phyloP scores from a whole-genome alignment of 495 filamentous ascomycete genomes.

The Neurospora sp. region DNA sequence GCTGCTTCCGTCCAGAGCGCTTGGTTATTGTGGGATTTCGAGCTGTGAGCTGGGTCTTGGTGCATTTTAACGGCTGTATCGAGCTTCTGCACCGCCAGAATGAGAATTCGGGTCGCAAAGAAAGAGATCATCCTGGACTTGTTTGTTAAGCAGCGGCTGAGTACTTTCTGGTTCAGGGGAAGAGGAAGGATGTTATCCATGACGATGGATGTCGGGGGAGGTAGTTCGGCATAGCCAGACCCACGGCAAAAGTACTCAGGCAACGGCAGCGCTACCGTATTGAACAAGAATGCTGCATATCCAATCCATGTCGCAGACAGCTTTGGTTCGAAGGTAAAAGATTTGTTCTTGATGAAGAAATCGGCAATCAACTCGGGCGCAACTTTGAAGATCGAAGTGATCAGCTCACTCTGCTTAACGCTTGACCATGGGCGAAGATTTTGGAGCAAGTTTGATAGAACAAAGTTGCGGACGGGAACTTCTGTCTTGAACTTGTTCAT shows the following conservation, averaged over 20 bases:
- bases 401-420: conserved; percentile 67
- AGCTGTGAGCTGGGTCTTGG: conserved; percentile 30
- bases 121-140: conserved; percentile 67
- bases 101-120: conserved; percentile 70
- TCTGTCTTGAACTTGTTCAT: conserved; percentile 54
- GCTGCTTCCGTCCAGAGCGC: conserved; percentile 57
- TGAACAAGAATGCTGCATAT: conserved; percentile 79
- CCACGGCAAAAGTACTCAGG: conserved; percentile 55
- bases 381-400: conserved; percentile 66
- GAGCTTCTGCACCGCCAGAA: conserved; percentile 70
- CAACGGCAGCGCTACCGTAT: conserved; percentile 60
- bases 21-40: conserved; percentile 12
- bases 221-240: conserved; percentile 46
- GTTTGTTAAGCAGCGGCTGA: conserved; percentile 68
- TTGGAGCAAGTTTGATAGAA: conserved; percentile 63
- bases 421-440: conserved; percentile 77
- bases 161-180: conserved; percentile 63
- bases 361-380: conserved; percentile 77
- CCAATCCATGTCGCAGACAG: conserved; percentile 88
- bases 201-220: conserved; percentile 64
- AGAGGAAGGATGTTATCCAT: conserved; percentile 83
- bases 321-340: conserved; percentile 85
- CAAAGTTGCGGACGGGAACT: conserved; percentile 65
- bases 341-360: conserved; percentile 70
- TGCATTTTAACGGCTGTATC: conserved; percentile 46